phyloP scores from a whole-genome alignment of 805 yeast genomes.

The Kuraishia molischiana region DNA sequence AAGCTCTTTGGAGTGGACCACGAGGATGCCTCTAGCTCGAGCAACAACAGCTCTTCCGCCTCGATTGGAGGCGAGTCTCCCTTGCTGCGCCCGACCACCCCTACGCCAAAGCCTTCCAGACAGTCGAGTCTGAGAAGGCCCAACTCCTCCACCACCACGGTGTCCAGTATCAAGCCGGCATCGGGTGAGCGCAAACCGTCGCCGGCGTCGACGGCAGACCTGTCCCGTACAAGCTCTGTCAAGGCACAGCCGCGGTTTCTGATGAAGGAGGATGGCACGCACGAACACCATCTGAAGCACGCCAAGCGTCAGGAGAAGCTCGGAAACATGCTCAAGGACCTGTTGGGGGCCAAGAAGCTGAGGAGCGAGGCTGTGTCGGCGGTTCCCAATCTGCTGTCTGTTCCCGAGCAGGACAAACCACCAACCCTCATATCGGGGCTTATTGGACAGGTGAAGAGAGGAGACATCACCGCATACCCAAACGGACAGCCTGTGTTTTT shows the following conservation, averaged over 20 bases:
- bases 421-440: constrained; percentile 67
- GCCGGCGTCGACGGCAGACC: constrained; percentile 7
- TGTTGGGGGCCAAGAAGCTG: constrained; percentile 63
- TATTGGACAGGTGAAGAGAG: constrained; percentile 42
- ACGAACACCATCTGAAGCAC: constrained; percentile 69
- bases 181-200: not conserved
- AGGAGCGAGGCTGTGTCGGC: constrained; percentile 68
- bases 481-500: constrained; percentile 14
- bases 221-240: constrained; percentile 3
- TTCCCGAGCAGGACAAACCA: constrained; percentile 26
- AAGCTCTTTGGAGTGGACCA: constrained; percentile 13
- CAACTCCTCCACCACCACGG: not conserved
- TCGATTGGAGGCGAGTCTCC: constrained; percentile 1
- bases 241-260: constrained; percentile 32
- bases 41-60: not conserved
- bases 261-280: constrained; percentile 59
- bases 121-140: constrained; percentile 7
- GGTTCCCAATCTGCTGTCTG: constrained; percentile 51
- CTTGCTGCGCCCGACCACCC: constrained; percentile 2
- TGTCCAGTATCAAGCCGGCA: too few relatives aligned
- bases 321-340: constrained; percentile 64
- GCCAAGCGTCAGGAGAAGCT: constrained; percentile 74
- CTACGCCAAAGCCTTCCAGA: constrained; percentile 5
- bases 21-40: constrained; percentile 1
- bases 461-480: constrained; percentile 18